These are phyloP conservation scores for Thalassiosira livingstoniorum DNA, from an alignment of 352 stramenopile genomes.

Conservation along the genomic window DNA sequence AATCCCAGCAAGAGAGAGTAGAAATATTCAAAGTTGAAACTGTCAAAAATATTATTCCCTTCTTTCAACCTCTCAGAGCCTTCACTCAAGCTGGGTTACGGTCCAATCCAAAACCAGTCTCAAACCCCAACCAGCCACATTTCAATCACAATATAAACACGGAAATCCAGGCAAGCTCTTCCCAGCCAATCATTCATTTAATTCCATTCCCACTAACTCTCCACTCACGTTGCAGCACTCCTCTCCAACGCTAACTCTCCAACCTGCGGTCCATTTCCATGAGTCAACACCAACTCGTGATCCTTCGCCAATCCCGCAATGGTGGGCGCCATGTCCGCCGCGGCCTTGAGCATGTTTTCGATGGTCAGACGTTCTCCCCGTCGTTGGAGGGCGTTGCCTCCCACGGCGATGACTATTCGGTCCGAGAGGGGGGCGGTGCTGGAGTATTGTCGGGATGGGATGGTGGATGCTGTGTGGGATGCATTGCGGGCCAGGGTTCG, in stretches of 20 bases:
- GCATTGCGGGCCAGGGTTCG: not conserved
- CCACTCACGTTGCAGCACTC: constrained; percentile 48
- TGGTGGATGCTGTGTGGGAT: not conserved
- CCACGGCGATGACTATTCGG: constrained; percentile 77
- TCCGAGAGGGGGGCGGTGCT: constrained; percentile 26
- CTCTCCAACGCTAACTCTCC: constrained; percentile 73
- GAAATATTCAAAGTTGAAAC: too few relatives aligned
- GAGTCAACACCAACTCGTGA: constrained; percentile 73
- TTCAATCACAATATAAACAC: too few relatives aligned
- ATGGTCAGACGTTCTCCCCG: constrained; percentile 82
- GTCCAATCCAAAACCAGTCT: too few relatives aligned
- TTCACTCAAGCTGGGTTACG: too few relatives aligned
- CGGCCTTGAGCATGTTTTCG: constrained; percentile 81
- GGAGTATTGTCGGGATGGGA: constrained; percentile 16
- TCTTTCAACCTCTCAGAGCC: too few relatives aligned
- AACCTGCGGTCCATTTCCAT: constrained; percentile 77
- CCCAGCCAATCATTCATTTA: constrained; percentile 1
- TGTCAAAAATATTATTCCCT: too few relatives aligned
- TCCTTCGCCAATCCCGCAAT: constrained; percentile 63
- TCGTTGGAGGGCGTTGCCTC: constrained; percentile 82
- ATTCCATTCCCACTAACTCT: not conserved
- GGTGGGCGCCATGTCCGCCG: constrained; percentile 75
- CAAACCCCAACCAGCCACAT: too few relatives aligned
- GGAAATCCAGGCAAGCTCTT: too few relatives aligned
- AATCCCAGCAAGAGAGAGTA: too few relatives aligned